Evolutionary conservation across 1,284 basidiomycete species (phyloP).

Genomic region (Porodaedalea pini): DNA sequence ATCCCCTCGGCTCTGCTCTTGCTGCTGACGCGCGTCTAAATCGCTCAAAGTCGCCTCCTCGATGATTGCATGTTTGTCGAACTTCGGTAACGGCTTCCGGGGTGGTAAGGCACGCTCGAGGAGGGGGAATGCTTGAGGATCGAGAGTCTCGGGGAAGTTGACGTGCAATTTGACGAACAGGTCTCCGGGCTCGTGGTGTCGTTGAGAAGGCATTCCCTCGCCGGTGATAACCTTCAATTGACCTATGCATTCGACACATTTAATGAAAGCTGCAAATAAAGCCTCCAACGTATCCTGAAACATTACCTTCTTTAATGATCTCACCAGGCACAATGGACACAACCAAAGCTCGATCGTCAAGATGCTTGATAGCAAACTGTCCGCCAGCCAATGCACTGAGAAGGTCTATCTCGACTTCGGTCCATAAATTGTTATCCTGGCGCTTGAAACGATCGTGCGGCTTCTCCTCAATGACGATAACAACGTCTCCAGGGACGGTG

Average conservation of each 20-base stretch:
- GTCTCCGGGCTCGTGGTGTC: constrained; percentile 96
- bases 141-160: constrained; percentile 85
- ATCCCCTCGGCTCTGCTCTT: constrained; percentile 47
- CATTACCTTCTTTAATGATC: constrained; percentile 88
- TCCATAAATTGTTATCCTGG: constrained; percentile 89
- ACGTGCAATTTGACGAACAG: constrained; percentile 88
- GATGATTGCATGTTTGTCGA: constrained; percentile 62
- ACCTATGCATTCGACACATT: constrained; percentile 46
- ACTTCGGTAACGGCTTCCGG: constrained; percentile 67
- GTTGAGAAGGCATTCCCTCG: constrained; percentile 98
- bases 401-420: constrained; percentile 88
- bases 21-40: constrained; percentile 72
- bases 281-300: constrained; percentile 4
- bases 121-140: constrained; percentile 61
- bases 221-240: constrained; percentile 88
- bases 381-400: constrained; percentile 94
- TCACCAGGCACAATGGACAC: constrained; percentile 89
- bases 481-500: constrained; percentile 90
- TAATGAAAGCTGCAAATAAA: constrained; percentile 6
- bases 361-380: constrained; percentile 85
- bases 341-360: constrained; percentile 88
- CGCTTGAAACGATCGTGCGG: constrained; percentile 89
- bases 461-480: constrained; percentile 97
- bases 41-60: constrained; percentile 90
- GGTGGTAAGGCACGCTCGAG: constrained; percentile 89